Evolutionary conservation across 1,284 basidiomycete genomes (phyloP), one percentile per base, ranked within the genome.

Genomic region (Erythrobasidium hasegawianum): DNA sequence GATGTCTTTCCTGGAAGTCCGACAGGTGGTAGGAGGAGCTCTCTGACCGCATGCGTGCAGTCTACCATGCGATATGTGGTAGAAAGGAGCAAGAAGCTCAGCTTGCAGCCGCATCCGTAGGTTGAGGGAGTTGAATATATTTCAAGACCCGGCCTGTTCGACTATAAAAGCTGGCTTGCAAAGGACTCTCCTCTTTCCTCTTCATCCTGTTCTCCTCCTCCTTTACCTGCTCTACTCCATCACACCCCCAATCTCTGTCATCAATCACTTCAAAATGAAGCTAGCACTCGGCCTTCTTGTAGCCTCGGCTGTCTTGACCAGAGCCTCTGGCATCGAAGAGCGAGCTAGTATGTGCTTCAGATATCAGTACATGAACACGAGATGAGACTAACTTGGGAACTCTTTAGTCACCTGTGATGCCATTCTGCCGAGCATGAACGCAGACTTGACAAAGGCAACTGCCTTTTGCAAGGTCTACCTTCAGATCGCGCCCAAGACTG

Each of bases 341-440:
- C 43, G 43, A 18, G 43, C 43, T 47, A 47, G 43, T 47, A 16
- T 7, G 43, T 24, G 14, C 16, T 47, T 11, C 40, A 11, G 11
- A 41, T 41, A n/a, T 41, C 40, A 11, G n/a, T n/a, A 41, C n/a
- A 41, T 41, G n/a, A 41, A 41, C 40, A n/a, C 40, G 11, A 11
- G 40, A 10, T 41, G 40, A 41, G 11, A 41, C 40, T 10, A 41
- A n/a, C 40, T 41, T 10, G n/a, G n/a, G n/a, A n/a, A n/a, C 27
- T 54, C 8, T 54, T 3, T 18, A 57, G 55, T 57, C 20, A 41
- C 39, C 16, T 57, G 55, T 20, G 24, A 29, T 16, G 24, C 27
- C 9, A 38, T 57, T 20, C 55, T 57, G 10, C 55, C 55, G 3
- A 13, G 13, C 18, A 57, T 57, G 55, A 22, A 57, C 8, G 55